Base-by-base conservation (phyloP, 1,139 yeast genomes). In the Suhomyces bolitotheri region DNA sequence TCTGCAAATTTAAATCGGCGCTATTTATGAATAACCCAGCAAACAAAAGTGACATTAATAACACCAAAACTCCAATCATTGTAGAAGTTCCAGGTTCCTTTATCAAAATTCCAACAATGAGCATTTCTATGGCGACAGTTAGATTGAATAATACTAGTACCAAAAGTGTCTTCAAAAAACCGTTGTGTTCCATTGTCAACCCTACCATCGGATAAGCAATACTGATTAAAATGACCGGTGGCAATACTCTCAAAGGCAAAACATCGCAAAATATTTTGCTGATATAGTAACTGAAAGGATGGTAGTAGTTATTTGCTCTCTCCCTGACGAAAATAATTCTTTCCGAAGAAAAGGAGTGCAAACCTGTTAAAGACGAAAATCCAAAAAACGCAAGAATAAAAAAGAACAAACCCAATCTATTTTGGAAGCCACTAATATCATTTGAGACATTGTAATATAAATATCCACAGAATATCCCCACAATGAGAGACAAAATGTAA, bases 381-480 rank as follows among this genome's bases (percentile, higher is more conserved):
- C 98, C 98, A 65, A 92, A 90, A 52, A 90, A 75, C 4, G 97
- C 88, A 45, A 92, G 69, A 36, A 90, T 64, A 58, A 90, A 90
- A 70, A 92, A 90, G 61, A 92, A 92, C 43, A 92, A 68, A 0
- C 98, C 98, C 45, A 92, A 69, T 51, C 98, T 76, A 60, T 92
- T 92, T 58, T 92, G 98, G 69, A 92, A 92, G 0, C 98, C 98
- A 53, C 95, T 81, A 40, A 92, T 90, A 58, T 92, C 96, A 53
- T 89, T 84, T 28, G 81, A 70, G 16, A 90, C 80, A 51, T 88
- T 72, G 61, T 82, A 90, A 60, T 92, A 92, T 27, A 92, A 67
- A 36, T 79, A 78, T 0, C 97, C 97, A 62, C 96, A 83, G 60
- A 92, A 86, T 3, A 79, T 56, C 1, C 96, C 96, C 59, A 90